phyloP scores from a whole-genome alignment of 163 green algal genomes.

The Scenedesmus sp. region DNA sequence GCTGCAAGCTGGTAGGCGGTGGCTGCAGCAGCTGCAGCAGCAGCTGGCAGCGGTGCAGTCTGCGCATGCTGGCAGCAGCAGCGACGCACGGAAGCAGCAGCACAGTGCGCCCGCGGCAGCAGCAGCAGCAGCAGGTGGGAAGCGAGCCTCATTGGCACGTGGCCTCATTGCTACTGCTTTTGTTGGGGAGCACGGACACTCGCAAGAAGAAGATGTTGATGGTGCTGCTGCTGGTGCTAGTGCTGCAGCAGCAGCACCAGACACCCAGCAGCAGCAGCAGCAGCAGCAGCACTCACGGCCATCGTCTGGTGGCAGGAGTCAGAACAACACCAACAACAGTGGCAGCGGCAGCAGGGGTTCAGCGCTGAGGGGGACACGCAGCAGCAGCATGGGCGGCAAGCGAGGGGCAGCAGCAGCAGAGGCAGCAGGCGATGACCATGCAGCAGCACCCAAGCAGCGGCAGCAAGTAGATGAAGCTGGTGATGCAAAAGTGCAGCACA shows the following conservation, averaged over 20 bases:
- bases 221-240: neutral
- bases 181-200: neutral
- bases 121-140: neutral
- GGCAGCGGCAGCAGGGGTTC: constrained; percentile 5
- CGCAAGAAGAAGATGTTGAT: neutral
- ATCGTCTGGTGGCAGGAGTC: neutral
- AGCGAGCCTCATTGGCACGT: neutral
- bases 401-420: neutral
- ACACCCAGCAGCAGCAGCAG: neutral
- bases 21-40: constrained; percentile 4
- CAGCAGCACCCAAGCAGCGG: neutral
- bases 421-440: neutral
- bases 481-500: neutral
- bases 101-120: neutral
- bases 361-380: neutral
- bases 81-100: neutral
- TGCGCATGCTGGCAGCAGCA: neutral
- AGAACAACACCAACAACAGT: neutral
- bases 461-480: neutral
- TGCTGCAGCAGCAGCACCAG: neutral
- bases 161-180: neutral
- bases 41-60: neutral
- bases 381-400: neutral
- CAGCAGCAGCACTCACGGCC: constrained; percentile 2
- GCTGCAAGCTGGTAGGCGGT: neutral